A percentile compares a stretch with the other conserved stretches of the same genome.
Conservation (phyloP, 2,329 filamentous ascomycete species). For the Cadophora sp. region DNA sequence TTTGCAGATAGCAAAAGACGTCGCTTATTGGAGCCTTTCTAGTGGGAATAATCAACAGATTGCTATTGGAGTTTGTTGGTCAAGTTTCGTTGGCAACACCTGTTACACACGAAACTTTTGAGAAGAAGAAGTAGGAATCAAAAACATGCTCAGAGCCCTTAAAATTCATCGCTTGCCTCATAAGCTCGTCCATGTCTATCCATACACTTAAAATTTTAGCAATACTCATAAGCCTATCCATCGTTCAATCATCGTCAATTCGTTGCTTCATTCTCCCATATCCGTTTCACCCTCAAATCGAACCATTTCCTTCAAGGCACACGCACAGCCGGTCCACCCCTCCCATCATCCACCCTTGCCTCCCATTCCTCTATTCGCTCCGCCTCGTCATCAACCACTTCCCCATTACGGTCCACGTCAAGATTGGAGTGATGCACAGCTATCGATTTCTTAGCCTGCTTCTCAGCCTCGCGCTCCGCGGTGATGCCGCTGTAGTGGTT, state of each 20-base stretch:
- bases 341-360: not conserved
- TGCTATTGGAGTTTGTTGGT: no score
- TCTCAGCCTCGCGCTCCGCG: slow-evolving; percentile 35
- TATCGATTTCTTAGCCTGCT: slow-evolving; percentile 5
- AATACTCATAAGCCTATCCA: not conserved
- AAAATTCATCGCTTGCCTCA: not conserved
- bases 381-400: not conserved
- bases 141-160: not conserved
- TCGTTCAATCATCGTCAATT: not conserved
- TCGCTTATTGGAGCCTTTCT: no score
- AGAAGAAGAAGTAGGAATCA: no score
- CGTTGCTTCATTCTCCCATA: not conserved
- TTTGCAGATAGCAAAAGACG: not conserved
- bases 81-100: no score
- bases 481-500: slow-evolving; percentile 64
- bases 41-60: no score
- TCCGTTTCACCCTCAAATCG: not conserved
- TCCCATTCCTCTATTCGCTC: not conserved
- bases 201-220: not conserved
- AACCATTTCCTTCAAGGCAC: not conserved
- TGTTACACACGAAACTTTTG: no score
- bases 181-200: not conserved
- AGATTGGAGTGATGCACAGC: not conserved
- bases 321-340: not conserved
- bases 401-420: not conserved